Base-by-base conservation (phyloP, 2,329 filamentous ascomycete species). In the Neofusicoccum sp. region DNA sequence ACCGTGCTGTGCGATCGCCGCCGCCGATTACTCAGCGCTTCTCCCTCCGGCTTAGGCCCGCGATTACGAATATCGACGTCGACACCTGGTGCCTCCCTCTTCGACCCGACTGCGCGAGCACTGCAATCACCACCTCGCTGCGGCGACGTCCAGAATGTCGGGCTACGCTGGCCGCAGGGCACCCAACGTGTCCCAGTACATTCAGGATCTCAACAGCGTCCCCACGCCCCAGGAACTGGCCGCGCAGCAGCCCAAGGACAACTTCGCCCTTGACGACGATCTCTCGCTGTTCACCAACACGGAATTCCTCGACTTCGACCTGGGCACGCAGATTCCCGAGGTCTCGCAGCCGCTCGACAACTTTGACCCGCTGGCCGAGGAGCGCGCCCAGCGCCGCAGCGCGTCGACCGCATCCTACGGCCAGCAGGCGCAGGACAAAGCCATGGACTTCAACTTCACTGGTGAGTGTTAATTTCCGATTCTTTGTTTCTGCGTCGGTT, bases 171-270 rank as follows among this genome's bases (percentile, higher is more conserved):
- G 88, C 73, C 89, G 92, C 66, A 88, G 90, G 74, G 90, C 86
- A 70, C 89, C 91, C 73, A 96, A 96, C 77, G 91, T 97, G 79
- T 93, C 92, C 73, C 89, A 93, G 73, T 96, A 95, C 80, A 84
- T 97, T 68, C 89, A 91, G 71, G 90, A 93, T 69, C 83, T 97
- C 71, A 97, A 97, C 81, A 86, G 84, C 49, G 81, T 89, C 62
- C 84, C 84, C 33, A 78, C 83, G 64, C 66, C 67, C 28, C 66
- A 72, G 60, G 73, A 75, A 47, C 66, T 65, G 64, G 48, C 54
- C 36, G 65, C 68, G 41, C 65, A 67, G 39, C 54, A 58, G 41
- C 54, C 39, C 36, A 8, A 45, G 16, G 72, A 76, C 11, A 70
- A 71, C 29, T 84, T 84, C 69, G 72, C 73, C 62, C 66, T 71